Conservation (phyloP, 2,329 filamentous ascomycete species). For the Diaporthe destruens region DNA sequence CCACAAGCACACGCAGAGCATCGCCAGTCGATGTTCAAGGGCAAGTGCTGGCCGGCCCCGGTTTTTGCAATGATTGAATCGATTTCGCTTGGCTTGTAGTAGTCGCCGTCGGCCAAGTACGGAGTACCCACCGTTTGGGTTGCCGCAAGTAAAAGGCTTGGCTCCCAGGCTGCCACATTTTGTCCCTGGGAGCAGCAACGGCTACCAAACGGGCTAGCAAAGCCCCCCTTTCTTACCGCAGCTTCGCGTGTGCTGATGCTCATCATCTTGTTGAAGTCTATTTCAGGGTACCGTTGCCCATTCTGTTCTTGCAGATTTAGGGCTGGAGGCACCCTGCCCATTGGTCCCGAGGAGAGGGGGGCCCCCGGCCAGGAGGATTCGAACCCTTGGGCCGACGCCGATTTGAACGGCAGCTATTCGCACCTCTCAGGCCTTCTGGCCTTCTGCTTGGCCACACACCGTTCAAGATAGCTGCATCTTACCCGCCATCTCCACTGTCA, state of each 20-base stretch:
- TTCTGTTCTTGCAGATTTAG: conserved; percentile 30
- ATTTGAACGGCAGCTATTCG: conserved; percentile 20
- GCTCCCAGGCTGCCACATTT: conserved; percentile 24
- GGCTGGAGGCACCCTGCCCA: conserved; percentile 13
- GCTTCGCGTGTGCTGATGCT: conserved; percentile 32
- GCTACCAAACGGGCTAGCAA: conserved; percentile 11
- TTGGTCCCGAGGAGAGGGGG: conserved; percentile 2
- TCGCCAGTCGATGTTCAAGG: background rate
- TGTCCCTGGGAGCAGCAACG: conserved; percentile 11
- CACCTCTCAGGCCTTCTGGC: conserved; percentile 16
- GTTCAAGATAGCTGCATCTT: conserved; percentile 3
- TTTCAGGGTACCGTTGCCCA: conserved; percentile 27
- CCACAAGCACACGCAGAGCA: background rate
- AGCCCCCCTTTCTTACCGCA: conserved; percentile 39
- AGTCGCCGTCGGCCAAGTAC: conserved; percentile 30
- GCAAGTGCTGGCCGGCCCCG: background rate
- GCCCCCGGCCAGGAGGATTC: conserved; percentile 27
- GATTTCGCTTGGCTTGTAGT: background rate
- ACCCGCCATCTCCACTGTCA: background rate
- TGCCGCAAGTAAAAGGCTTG: conserved; percentile 19
- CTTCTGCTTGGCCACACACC: conserved; percentile 13
- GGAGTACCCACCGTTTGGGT: conserved; percentile 7
- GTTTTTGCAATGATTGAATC: background rate
- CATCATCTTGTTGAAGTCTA: conserved; percentile 34
- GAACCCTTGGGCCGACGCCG: conserved; percentile 25